These are phyloP conservation scores for Rosa hybrid DNA, from an alignment of 331 rosid species.

Conservation along the genomic window DNA sequence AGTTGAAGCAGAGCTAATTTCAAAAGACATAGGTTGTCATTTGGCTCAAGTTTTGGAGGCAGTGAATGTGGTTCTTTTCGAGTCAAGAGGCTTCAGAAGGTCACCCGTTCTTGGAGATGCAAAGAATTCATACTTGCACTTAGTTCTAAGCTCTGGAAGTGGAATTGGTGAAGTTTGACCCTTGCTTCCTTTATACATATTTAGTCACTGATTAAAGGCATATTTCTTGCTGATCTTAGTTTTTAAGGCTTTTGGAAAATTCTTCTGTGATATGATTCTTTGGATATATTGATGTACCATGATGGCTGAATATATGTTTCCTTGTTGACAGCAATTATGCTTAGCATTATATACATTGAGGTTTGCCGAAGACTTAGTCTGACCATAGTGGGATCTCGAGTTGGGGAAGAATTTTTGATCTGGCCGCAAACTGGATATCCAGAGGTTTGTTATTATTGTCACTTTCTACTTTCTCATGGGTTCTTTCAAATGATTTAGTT, in stretches of 20 bases:
- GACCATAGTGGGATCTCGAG: conserved; percentile 24
- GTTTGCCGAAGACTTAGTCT: conserved; percentile 10
- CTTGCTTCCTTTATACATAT: conserved; percentile 7
- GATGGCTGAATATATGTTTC: neutral
- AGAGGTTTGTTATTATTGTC: neutral
- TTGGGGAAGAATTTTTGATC: conserved; percentile 16
- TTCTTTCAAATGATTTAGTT: neutral
- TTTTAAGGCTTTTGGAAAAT: neutral
- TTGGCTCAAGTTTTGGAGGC: conserved; percentile 23
- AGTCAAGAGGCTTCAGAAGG: conserved; percentile 22
- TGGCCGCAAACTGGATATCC: conserved; percentile 19
- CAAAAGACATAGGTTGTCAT: conserved; percentile 14
- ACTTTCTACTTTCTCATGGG: neutral
- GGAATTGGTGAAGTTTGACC: conserved; percentile 17
- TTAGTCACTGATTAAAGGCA: conserved; percentile 18
- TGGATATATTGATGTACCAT: neutral
- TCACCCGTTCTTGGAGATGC: conserved; percentile 9
- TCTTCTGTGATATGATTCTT: neutral
- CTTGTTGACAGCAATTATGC: conserved; percentile 18
- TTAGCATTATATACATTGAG: conserved; percentile 19
- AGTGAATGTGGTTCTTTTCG: conserved; percentile 20
- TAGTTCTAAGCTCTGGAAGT: conserved; percentile 19
- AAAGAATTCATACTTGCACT: conserved; percentile 17
- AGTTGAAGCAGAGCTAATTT: conserved; percentile 12
- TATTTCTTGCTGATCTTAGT: neutral